Conservation (phyloP, 139 green algal genomes). For the Dunaliella sp. region DNA sequence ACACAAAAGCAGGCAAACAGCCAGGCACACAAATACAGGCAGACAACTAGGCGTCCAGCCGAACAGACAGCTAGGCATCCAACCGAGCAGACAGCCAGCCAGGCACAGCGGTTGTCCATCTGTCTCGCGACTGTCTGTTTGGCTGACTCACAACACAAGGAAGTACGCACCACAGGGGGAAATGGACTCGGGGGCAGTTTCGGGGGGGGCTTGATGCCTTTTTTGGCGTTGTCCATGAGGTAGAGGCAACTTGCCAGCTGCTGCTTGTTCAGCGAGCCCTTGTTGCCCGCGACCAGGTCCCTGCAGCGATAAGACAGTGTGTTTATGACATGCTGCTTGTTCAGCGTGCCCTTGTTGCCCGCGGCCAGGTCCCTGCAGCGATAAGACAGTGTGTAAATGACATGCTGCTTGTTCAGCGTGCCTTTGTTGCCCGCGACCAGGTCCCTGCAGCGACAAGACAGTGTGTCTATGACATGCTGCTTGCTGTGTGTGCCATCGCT, state of each 20-base stretch:
- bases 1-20: not conserved
- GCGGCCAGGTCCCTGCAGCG: conserved; percentile 68
- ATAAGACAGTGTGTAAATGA: too few relatives aligned
- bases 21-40: not conserved
- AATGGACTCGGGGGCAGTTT: conserved; percentile 39
- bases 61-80: not conserved
- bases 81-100: conserved; percentile 1
- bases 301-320: conserved; percentile 6
- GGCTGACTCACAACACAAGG: too few relatives aligned
- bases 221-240: conserved; percentile 68
- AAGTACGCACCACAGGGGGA: conserved; percentile 40
- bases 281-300: conserved; percentile 64
- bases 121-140: too few relatives aligned
- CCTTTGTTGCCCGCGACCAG: conserved; percentile 65
- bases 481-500: conserved; percentile 51
- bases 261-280: conserved; percentile 49
- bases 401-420: conserved; percentile 59
- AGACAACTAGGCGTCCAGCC: not conserved
- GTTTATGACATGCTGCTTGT: too few relatives aligned
- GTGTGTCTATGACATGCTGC: too few relatives aligned
- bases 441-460: conserved; percentile 28
- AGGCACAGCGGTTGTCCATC: not conserved
- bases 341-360: conserved; percentile 59
- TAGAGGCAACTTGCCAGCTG: conserved; percentile 78
- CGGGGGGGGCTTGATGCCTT: conserved; percentile 29